Evolutionary conservation across 352 stramenopile genomes (phyloP).

Genomic region (Pythium sukuiense): DNA sequence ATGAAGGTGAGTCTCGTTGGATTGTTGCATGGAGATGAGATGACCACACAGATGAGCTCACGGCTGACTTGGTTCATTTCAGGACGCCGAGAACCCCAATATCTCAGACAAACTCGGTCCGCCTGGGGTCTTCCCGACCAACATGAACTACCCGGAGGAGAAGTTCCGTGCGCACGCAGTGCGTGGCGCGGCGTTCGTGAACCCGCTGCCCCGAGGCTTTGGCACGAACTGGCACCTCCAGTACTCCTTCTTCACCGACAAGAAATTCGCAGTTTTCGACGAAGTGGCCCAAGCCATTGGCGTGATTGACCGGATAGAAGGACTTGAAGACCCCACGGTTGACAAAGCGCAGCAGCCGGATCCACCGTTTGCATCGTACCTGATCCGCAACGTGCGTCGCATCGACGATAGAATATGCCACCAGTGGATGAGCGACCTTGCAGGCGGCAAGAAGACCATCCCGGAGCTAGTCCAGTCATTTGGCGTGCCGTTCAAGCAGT

Average conservation of each 20-base stretch:
- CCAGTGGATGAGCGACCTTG: constrained; percentile 79
- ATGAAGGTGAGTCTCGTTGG: constrained; percentile 55
- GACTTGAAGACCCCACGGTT: neutral
- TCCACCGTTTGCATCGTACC: constrained; percentile 70
- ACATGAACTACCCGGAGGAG: constrained; percentile 73
- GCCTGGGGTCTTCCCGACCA: constrained; percentile 75
- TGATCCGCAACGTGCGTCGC: constrained; percentile 79
- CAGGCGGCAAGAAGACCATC: constrained; percentile 57
- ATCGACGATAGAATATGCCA: constrained; percentile 81
- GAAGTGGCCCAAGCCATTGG: constrained; percentile 48
- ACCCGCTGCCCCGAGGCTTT: constrained; percentile 70
- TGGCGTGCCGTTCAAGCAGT: constrained; percentile 85
- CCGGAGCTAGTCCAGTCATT: constrained; percentile 74
- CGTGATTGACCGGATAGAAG: constrained; percentile 47
- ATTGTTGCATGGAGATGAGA: neutral
- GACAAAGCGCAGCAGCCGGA: constrained; percentile 25
- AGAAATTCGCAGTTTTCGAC: constrained; percentile 73
- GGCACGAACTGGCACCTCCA: constrained; percentile 81
- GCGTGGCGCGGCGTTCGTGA: constrained; percentile 76
- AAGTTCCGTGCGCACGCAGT: constrained; percentile 79
- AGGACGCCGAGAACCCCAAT: constrained; percentile 69
- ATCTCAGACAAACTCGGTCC: constrained; percentile 69
- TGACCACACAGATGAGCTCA: neutral
- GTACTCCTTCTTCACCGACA: constrained; percentile 85
- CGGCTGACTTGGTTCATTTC: neutral